Evolutionary conservation across 2,329 filamentous ascomycete species (phyloP), one percentile per base, ranked within the genome.

Genomic region (Colletotrichum coccodes): DNA sequence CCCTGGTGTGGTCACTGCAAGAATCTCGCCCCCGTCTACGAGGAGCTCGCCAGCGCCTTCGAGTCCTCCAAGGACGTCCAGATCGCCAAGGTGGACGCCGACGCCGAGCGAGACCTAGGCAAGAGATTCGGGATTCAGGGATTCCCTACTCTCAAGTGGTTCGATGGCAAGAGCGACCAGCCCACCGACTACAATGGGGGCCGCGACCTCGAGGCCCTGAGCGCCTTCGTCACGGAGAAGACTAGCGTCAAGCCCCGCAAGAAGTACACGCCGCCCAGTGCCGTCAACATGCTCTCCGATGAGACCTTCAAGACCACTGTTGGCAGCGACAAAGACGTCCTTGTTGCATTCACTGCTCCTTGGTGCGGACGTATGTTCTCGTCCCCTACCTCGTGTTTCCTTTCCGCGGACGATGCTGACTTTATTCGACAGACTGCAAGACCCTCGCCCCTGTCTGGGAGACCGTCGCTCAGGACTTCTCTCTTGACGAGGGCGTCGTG

Each of bases 1-100:
- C 95, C 95, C 28, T 99, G 96, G 96, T 99, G 96, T 78, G 97
- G 96, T 36, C 96, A 99, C 87, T 99, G 96, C 94, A 98, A 98
- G 89, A 97, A 85, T 77, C 92, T 99, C 38, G 96, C 96, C 18
- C 97, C 96, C 57, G 86, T 97, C 68, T 99, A 97, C 82, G 96
- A 99, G 80, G 93, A 99, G 79, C 90, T 99, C 49, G 96, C 90
- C 53, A 80, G 86, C 57, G 84, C 86, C 47, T 97, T 95, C 80
- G 90, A 92, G 72, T 90, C 88, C 76, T 90, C 90, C 72, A 88
- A 88, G 77, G 85, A 88, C 77, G 89, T 99, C 63, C 91, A 91
- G 78, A 94, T 99, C 77, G 96, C 92, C 75, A 99, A 98, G 84
- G 95, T 99, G 74, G 95, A 99, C 78, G 96, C 95, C 68, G 96